Evolutionary conservation across 331 rosid genomes (phyloP).

Genomic region (Ulmus americana): DNA sequence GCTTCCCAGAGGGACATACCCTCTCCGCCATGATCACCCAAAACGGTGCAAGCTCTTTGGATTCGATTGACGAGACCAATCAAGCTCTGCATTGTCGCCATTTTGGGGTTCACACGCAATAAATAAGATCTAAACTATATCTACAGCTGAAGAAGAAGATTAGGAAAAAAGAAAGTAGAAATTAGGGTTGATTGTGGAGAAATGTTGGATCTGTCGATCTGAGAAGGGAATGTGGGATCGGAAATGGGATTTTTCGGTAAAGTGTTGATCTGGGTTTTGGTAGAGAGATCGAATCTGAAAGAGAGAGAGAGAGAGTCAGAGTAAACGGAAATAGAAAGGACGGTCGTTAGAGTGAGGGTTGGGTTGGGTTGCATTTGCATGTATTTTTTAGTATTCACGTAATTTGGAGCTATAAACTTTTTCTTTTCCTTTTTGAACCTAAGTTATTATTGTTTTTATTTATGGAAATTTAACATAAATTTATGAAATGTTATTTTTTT

Average conservation of each 20-base stretch:
- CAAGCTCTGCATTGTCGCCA: constrained; percentile 99
- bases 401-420: not conserved
- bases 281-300: constrained; percentile 27
- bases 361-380: too few species aligned
- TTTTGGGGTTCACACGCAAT: constrained; percentile 26
- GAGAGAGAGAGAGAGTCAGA: constrained; percentile 11
- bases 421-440: not conserved
- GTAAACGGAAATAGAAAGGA: constrained; percentile 19
- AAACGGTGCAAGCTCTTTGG: constrained; percentile 93
- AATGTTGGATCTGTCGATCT: constrained; percentile 28
- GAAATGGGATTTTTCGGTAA: constrained; percentile 13
- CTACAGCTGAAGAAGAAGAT: not conserved
- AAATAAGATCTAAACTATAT: constrained; percentile 6
- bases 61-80: constrained; percentile 94
- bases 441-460: not conserved
- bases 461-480: too few species aligned
- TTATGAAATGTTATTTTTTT: too few species aligned
- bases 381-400: constrained; percentile 1
- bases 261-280: constrained; percentile 26
- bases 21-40: constrained; percentile 96
- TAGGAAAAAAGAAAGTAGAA: not conserved
- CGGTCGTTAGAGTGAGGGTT: not conserved
- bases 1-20: constrained; percentile 99
- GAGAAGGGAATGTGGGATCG: constrained; percentile 19
- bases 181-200: constrained; percentile 3